These are phyloP conservation scores for Teunomyces barrocoloradensis DNA, from an alignment of 805 yeast species.

Conservation along the genomic window DNA sequence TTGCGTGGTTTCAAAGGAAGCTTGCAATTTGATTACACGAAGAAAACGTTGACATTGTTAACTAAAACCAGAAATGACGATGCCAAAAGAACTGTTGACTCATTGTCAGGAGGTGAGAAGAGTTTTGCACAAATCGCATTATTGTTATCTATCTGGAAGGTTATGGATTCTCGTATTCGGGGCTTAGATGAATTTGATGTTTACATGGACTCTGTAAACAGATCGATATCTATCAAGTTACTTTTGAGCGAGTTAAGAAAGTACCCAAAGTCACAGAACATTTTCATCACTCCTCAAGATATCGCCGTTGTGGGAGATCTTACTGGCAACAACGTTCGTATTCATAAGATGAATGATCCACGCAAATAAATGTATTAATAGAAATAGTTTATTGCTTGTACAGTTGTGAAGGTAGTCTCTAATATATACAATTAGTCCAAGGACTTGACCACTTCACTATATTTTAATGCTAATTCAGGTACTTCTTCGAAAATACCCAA, in stretches of 20 bases:
- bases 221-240: slow-evolving; percentile 73
- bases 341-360: slow-evolving; percentile 56
- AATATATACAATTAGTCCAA: slow-evolving; percentile 2
- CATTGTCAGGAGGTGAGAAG: slow-evolving; percentile 95
- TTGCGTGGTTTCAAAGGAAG: slow-evolving; percentile 74
- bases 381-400: neutral
- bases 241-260: slow-evolving; percentile 66
- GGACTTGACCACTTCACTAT: slow-evolving; percentile 2
- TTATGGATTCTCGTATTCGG: slow-evolving; percentile 82
- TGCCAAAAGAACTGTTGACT: slow-evolving; percentile 65
- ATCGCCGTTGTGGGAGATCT: slow-evolving; percentile 67
- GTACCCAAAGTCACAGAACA: slow-evolving; percentile 73
- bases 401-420: neutral
- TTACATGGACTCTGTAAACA: slow-evolving; percentile 91
- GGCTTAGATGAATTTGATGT: slow-evolving; percentile 98
- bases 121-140: slow-evolving; percentile 90
- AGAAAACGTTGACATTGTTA: slow-evolving; percentile 50
- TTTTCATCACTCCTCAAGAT: slow-evolving; percentile 93
- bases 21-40: slow-evolving; percentile 58
- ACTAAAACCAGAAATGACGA: slow-evolving; percentile 62
- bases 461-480: slow-evolving; percentile 1
- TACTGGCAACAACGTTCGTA: slow-evolving; percentile 52
- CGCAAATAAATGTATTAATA: slow-evolving; percentile 13
- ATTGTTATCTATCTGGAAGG: slow-evolving; percentile 85
- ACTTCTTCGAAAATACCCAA: neutral